These are phyloP conservation scores for Tetrahymena elliotti DNA, from an alignment of 73 alveolate species.

Conservation along the genomic window DNA sequence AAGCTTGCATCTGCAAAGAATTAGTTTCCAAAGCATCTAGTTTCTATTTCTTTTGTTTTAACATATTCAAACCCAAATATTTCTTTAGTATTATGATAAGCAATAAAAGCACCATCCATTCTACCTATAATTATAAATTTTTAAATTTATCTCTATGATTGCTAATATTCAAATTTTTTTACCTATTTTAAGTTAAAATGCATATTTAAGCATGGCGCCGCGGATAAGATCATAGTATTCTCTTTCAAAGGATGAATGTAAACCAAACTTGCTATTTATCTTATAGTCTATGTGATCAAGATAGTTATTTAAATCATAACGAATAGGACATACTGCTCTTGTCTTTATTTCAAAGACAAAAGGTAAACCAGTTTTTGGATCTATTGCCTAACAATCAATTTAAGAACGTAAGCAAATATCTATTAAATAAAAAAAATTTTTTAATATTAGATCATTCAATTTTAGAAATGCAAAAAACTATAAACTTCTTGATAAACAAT, in stretches of 20 bases:
- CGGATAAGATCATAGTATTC: slow-evolving; percentile 76
- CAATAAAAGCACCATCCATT: slow-evolving; percentile 93
- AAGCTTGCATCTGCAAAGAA: slow-evolving; percentile 58
- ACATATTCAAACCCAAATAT: slow-evolving; percentile 89
- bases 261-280: slow-evolving; percentile 49
- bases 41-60: slow-evolving; percentile 77
- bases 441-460: no score
- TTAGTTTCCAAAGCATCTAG: slow-evolving; percentile 79
- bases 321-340: slow-evolving; percentile 69
- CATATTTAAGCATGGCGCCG: slow-evolving; percentile 82
- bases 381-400: slow-evolving; percentile 64
- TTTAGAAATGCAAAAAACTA: no score
- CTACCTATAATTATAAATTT: slow-evolving; percentile 44
- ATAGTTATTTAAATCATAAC: slow-evolving; percentile 74
- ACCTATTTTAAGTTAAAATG: slow-evolving; percentile 67
- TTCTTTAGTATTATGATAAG: slow-evolving; percentile 89
- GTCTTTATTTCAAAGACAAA: slow-evolving; percentile 79
- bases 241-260: slow-evolving; percentile 59
- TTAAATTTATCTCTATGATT: background rate
- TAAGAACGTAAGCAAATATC: slow-evolving; percentile 71
- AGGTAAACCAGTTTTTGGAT: slow-evolving; percentile 45
- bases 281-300: slow-evolving; percentile 73
- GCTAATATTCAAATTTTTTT: background rate
- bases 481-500: no score
- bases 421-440: background rate